Base-by-base conservation (phyloP, 192 early-diverging fungal genomes). In the Mortierella alpina region DNA sequence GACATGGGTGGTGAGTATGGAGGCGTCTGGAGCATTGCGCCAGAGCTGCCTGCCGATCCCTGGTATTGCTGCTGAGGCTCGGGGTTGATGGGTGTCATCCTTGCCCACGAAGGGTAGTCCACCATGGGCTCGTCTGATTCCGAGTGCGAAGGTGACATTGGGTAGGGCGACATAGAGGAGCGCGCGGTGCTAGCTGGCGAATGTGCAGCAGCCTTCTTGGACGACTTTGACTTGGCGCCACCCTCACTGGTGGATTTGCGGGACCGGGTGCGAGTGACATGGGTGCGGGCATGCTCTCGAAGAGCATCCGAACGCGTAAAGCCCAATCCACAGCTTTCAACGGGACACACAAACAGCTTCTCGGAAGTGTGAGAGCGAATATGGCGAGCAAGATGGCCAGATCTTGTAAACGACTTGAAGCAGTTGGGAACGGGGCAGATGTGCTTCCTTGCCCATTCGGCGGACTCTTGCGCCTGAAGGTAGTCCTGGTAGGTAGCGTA, bases 261-360 rank as follows among this genome's bases (percentile, higher is more conserved):
- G 49, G 49, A 63, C 18, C 70, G 49, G 4, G 65, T 48, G 9
- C 77, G 59, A 31, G 59, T 72, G 0, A 91, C 92, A 64, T 95
- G 94, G 4, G 92, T 92, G 66, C 90, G 88, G 41, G 91, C 87
- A 45, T 95, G 93, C 0, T 92, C 86, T 70, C 90, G 91, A 13
- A 95, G 79, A 47, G 93, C 91, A 79, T 95, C 93, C 52, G 92
- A 85, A 0, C 93, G 91, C 20, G 93, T 91, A 83, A 95, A 95
- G 54, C 86, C 84, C 6, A 91, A 88, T 8, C 86, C 85, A 66
- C 93, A 95, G 68, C 87, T 82, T 13, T 86, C 84, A 66, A 80
- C 70, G 1, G 69, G 77, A 58, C 77, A 80, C 23, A 80, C 70
- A 68, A 80, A 80, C 59, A 80, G 55, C 65, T 83, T 83, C 39